These are phyloP conservation scores for Endogone sp. DNA, from an alignment of 192 early-diverging fungal species.

Conservation along the genomic window DNA sequence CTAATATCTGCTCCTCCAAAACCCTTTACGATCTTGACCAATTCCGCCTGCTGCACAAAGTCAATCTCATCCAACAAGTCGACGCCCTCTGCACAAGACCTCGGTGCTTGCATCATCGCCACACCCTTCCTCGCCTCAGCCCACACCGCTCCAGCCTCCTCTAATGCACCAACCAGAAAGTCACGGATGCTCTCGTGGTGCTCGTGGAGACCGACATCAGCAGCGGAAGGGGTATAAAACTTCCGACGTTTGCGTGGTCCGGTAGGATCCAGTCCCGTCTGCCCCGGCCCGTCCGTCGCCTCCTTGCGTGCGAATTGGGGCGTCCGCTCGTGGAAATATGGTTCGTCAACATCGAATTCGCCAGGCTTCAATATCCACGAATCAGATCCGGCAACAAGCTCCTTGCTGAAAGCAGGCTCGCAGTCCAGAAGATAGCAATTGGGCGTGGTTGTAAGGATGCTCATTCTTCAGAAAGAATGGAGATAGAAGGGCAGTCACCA, in stretches of 20 bases:
- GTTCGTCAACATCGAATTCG: slow-evolving; percentile 18
- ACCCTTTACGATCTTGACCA: slow-evolving; percentile 11
- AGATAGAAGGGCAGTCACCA: too few species aligned
- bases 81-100: not conserved
- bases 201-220: not conserved
- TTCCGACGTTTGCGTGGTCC: not conserved
- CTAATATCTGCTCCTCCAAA: not conserved
- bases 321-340: slow-evolving; percentile 11
- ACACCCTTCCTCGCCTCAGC: not conserved
- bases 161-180: not conserved
- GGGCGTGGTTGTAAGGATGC: not conserved
- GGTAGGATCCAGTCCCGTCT: too few species aligned
- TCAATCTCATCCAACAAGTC: not conserved
- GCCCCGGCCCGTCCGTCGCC: too few species aligned
- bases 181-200: not conserved
- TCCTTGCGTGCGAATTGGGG: not conserved
- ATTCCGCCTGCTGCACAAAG: slow-evolving; percentile 8
- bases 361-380: slow-evolving; percentile 11
- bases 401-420: not conserved
- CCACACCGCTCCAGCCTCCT: not conserved
- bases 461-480: too few species aligned
- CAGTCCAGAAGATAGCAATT: not conserved
- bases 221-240: not conserved
- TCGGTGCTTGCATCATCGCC: not conserved
- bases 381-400: not conserved